Evolutionary conservation across 2,329 filamentous ascomycete species (phyloP).

Genomic region (Claviceps fusiformis): DNA sequence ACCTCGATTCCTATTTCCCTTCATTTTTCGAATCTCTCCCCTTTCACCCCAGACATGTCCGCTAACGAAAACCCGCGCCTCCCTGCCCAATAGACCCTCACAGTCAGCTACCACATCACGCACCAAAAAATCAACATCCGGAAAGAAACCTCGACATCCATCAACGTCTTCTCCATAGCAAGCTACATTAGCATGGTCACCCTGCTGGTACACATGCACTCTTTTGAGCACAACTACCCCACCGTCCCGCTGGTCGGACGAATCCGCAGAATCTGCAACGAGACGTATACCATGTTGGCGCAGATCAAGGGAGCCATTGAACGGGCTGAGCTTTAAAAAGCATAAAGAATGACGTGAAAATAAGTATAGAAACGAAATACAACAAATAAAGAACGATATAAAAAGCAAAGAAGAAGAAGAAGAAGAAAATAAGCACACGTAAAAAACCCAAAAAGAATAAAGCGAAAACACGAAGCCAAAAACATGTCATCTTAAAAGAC

Average conservation of each 20-base stretch:
- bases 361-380: neutral
- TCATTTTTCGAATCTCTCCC: no score
- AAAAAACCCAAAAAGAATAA: no score
- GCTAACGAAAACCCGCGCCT: neutral
- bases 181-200: slow-evolving; percentile 65
- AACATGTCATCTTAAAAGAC: no score
- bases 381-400: neutral
- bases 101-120: slow-evolving; percentile 61
- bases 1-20: no score
- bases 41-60: neutral
- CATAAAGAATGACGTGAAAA: no score
- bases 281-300: slow-evolving; percentile 17
- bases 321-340: slow-evolving; percentile 16
- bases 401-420: neutral
- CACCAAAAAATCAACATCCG: slow-evolving; percentile 69
- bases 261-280: slow-evolving; percentile 19
- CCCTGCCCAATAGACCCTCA: slow-evolving; percentile 42
- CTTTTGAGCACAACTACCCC: slow-evolving; percentile 46
- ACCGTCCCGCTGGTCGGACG: slow-evolving; percentile 42
- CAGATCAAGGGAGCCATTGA: slow-evolving; percentile 19
- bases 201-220: slow-evolving; percentile 53
- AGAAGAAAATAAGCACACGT: neutral
- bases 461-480: no score
- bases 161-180: slow-evolving; percentile 62
- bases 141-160: slow-evolving; percentile 65